These are phyloP conservation scores for Akanthomyces dipterigenus DNA, from an alignment of 2,329 filamentous ascomycete genomes.

Conservation along the genomic window DNA sequence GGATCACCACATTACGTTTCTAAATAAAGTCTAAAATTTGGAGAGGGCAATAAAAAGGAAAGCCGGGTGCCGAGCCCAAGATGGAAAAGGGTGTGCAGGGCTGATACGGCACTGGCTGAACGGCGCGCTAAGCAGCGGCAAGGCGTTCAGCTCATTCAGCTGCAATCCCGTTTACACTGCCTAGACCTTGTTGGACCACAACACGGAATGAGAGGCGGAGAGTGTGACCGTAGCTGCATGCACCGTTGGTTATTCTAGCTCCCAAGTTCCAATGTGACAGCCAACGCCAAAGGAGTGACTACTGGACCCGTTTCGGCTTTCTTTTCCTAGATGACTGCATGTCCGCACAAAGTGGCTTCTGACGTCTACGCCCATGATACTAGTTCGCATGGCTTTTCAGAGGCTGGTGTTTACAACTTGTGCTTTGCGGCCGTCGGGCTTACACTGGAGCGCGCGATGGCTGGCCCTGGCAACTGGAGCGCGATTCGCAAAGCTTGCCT, in stretches of 20 bases:
- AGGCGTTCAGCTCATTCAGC: slow-evolving; percentile 12
- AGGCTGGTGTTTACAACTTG: background rate
- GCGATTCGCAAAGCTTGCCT: background rate
- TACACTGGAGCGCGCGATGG: background rate
- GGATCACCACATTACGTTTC: background rate
- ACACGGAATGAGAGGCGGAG: background rate
- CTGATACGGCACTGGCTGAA: background rate
- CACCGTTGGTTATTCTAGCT: background rate
- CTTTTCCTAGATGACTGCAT: too few species aligned
- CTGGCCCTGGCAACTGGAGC: background rate
- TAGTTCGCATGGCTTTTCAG: too few species aligned
- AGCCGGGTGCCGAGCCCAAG: background rate
- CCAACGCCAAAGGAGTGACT: background rate
- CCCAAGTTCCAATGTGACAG: background rate
- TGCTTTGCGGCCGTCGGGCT: background rate
- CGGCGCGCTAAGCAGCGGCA: slow-evolving; percentile 2
- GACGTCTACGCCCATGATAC: too few species aligned
- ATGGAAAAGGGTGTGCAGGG: background rate
- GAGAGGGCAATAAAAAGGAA: background rate
- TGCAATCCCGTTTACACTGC: background rate
- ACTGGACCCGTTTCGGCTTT: background rate
- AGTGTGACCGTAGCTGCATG: background rate
- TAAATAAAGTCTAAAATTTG: background rate
- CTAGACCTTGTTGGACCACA: slow-evolving; percentile 5
- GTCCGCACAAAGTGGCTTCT: too few species aligned